Evolutionary conservation across 192 early-diverging fungal species (phyloP), one percentile per base, ranked within the genome.

Genomic region (Kickxella alabastrina): DNA sequence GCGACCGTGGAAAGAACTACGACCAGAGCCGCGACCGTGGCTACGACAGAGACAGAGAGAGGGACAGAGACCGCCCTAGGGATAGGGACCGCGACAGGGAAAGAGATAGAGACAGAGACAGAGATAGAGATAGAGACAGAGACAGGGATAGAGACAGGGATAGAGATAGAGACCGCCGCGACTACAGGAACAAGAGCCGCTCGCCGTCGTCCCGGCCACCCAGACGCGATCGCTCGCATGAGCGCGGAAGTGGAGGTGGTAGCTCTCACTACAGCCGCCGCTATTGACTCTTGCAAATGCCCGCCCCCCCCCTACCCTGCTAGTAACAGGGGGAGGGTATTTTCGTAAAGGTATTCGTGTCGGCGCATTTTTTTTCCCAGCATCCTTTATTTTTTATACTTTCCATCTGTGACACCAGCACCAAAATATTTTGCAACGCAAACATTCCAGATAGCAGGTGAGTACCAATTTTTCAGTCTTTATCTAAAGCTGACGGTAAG

Each of bases 121-220:
- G 54, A 2, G 46, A 31, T 15, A 13, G 21, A n/a, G 53, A 44
- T n/a, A 36, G 34, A 34, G 51, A 52, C 35, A 6, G 39, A 6
- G 39, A 25, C 18, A 53, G 52, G 13, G 15, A 34, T 41, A 9
- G 39, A 1, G 57, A 72, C 48, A 52, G 54, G 8, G 51, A 53
- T 31, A n/a, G 27, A 10, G 22, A 59, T 14, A 52, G 56, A 32
- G 31, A 32, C 37, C 21, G 22, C 46, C 31, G 56, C 10, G 32
- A 57, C n/a, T n/a, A n/a, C n/a, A n/a, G n/a, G n/a, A n/a, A n/a
- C 42, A 58, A 61, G 47, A 75, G 72, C 42, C 72, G 72, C 26
- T 75, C 72, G 26, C 72, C 65, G 22, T 62, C 70, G 10, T n/a
- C 47, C 15, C 61, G 68, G 7, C 14, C 63, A 3, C 42, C 56